Evolutionary conservation across 495 filamentous ascomycete species (phyloP).

Genomic region (Beverwykella pulmonaria): DNA sequence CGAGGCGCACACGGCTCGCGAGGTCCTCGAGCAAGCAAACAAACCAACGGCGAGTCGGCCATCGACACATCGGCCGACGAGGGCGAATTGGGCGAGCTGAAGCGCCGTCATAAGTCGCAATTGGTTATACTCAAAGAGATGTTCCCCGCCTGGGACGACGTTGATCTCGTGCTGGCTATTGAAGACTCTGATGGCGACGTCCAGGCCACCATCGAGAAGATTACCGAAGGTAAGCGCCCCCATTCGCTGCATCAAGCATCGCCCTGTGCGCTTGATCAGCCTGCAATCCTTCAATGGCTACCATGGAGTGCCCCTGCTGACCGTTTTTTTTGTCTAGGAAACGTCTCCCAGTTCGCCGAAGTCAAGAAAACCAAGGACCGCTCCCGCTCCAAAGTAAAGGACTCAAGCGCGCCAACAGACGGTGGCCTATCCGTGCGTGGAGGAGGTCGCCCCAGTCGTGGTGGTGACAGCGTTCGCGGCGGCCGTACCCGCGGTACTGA

Average conservation of each 20-base stretch:
- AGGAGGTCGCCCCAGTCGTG: slow-evolving; percentile 69
- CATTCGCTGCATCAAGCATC: not conserved
- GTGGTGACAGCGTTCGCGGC: slow-evolving; percentile 54
- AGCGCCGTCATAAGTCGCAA: slow-evolving; percentile 78
- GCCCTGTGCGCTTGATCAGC: not conserved
- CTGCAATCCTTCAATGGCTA: not conserved
- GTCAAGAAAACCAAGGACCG: slow-evolving; percentile 91
- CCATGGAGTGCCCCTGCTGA: slow-evolving; percentile 23
- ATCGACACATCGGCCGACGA: slow-evolving; percentile 74
- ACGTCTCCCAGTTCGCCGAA: slow-evolving; percentile 90
- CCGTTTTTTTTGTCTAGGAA: slow-evolving; percentile 58
- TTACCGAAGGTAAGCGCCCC: slow-evolving; percentile 75
- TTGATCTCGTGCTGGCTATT: slow-evolving; percentile 87
- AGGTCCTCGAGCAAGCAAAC: slow-evolving; percentile 61
- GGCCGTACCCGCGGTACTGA: slow-evolving; percentile 71
- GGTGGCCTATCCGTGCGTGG: slow-evolving; percentile 61
- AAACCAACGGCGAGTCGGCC: slow-evolving; percentile 65
- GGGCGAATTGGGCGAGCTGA: slow-evolving; percentile 86
- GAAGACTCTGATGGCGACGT: slow-evolving; percentile 91
- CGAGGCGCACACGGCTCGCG: slow-evolving; percentile 74
- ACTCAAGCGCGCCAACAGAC: slow-evolving; percentile 53
- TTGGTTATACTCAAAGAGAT: slow-evolving; percentile 80
- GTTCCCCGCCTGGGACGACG: slow-evolving; percentile 88
- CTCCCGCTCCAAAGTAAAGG: slow-evolving; percentile 80
- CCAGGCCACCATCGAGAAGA: slow-evolving; percentile 79